A percentile compares a stretch with the other conserved stretches of the same genome.
phyloP scores from a whole-genome alignment of 345 rosid species.

The Leavenworthia alabamica region DNA sequence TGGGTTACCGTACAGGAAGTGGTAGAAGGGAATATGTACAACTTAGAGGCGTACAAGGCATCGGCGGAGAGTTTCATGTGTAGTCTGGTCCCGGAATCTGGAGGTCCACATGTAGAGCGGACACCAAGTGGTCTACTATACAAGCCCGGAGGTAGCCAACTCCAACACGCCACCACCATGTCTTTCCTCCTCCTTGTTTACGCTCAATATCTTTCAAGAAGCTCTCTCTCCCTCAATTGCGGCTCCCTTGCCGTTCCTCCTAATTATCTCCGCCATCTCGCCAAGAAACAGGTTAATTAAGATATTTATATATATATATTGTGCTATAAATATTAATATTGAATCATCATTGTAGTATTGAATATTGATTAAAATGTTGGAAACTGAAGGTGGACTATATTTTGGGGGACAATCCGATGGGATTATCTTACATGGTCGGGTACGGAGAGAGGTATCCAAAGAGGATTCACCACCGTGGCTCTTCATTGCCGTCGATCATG shows the following conservation, averaged over 20 bases:
- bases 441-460: conserved; percentile 70
- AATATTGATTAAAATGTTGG: not conserved
- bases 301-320: not conserved
- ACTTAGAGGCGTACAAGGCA: conserved; percentile 69
- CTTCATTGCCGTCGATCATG: conserved; percentile 63
- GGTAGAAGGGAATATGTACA: conserved; percentile 50
- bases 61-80: conserved; percentile 98
- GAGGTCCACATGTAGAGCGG: conserved; percentile 63
- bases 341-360: not conserved
- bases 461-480: conserved; percentile 88
- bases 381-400: conserved; percentile 62
- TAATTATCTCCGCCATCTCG: conserved; percentile 55
- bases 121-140: conserved; percentile 82
- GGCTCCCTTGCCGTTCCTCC: conserved; percentile 49
- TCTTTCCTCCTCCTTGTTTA: conserved; percentile 83
- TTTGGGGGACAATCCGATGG: conserved; percentile 77
- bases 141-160: conserved; percentile 95
- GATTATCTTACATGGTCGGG: conserved; percentile 89
- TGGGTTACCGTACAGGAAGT: conserved; percentile 57
- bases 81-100: conserved; percentile 66
- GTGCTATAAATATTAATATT: not conserved
- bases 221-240: conserved; percentile 59
- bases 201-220: conserved; percentile 63
- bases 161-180: conserved; percentile 84
- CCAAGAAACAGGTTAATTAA: conserved; percentile 54